Evolutionary conservation across 2,329 filamentous ascomycete genomes (phyloP).

Genomic region (Arthrobotrys pseudoclavata): DNA sequence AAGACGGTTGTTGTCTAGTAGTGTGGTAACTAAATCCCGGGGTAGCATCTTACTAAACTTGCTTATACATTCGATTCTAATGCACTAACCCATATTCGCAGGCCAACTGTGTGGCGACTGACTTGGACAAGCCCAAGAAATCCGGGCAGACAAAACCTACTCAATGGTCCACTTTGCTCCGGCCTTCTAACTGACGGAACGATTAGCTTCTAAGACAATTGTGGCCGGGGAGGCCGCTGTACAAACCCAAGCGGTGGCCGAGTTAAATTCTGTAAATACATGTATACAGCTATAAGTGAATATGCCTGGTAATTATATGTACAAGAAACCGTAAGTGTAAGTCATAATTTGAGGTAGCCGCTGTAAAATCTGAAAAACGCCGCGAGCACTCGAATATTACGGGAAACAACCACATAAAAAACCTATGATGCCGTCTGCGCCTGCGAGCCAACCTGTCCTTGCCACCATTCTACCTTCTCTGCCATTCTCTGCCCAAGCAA

Average conservation of each 20-base stretch:
- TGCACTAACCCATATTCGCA: not conserved
- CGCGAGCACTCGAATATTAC: not conserved
- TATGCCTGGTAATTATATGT: conserved; percentile 9
- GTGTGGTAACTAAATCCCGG: conserved; percentile 14
- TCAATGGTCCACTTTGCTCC: not conserved
- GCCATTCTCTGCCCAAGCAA: conserved; percentile 53
- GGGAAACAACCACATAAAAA: not conserved
- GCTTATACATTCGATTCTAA: not conserved
- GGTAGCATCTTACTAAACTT: not conserved
- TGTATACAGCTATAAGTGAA: not conserved
- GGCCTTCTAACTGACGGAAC: not conserved
- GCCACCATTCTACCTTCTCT: conserved; percentile 53
- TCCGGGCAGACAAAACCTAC: not conserved
- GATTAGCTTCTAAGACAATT: not conserved
- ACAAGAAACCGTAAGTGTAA: not conserved
- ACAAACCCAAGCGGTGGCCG: not conserved
- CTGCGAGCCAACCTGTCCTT: conserved; percentile 37
- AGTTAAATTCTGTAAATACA: not conserved
- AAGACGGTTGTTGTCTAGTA: not conserved
- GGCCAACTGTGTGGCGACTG: conserved; percentile 4
- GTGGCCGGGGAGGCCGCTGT: not conserved
- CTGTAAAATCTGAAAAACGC: not conserved
- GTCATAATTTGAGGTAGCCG: not conserved
- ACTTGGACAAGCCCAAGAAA: not conserved
- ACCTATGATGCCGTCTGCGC: conserved; percentile 22